These are phyloP conservation scores for Polyporus arcularius DNA, from an alignment of 768 basidiomycete species.

Conservation along the genomic window DNA sequence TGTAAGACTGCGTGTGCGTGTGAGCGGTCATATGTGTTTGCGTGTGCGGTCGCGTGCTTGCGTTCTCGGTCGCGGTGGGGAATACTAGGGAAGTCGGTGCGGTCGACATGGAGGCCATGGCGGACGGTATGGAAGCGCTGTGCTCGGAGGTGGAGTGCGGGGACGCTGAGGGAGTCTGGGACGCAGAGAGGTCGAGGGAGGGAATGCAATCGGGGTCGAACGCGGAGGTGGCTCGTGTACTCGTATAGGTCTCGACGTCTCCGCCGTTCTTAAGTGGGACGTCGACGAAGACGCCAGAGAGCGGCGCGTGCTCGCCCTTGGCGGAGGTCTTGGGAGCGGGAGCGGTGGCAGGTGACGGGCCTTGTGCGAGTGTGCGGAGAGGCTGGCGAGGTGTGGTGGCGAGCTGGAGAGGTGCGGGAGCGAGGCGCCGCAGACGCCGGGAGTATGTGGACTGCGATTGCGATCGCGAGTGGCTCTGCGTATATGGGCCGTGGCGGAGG, in stretches of 20 bases:
- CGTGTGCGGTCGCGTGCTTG: not conserved
- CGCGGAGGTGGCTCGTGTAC: not conserved
- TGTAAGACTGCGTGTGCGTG: too few relatives aligned
- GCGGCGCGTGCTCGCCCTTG: not conserved
- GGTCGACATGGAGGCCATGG: slow-evolving; percentile 2
- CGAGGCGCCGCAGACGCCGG: slow-evolving; percentile 19
- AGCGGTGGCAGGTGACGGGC: not conserved
- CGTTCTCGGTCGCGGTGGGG: slow-evolving; percentile 7
- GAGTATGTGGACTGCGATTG: slow-evolving; percentile 19
- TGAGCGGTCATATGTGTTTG: not conserved
- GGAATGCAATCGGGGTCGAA: not conserved
- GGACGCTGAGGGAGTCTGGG: not conserved
- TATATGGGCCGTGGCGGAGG: slow-evolving; percentile 1
- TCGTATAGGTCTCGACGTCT: too few relatives aligned
- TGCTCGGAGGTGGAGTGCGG: slow-evolving; percentile 3
- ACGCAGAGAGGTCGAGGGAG: not conserved
- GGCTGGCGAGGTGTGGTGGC: slow-evolving; percentile 12
- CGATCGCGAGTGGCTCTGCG: slow-evolving; percentile 1
- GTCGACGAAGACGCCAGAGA: slow-evolving; percentile 1
- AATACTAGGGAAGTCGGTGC: slow-evolving; percentile 12
- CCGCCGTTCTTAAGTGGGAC: not conserved
- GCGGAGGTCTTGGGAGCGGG: not conserved
- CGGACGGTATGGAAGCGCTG: slow-evolving; percentile 3
- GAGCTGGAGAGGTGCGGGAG: slow-evolving; percentile 22
- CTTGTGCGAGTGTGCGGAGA: not conserved